Conservation (phyloP, 2,329 filamentous ascomycete species). For the Biscogniauxia mediterranea region DNA sequence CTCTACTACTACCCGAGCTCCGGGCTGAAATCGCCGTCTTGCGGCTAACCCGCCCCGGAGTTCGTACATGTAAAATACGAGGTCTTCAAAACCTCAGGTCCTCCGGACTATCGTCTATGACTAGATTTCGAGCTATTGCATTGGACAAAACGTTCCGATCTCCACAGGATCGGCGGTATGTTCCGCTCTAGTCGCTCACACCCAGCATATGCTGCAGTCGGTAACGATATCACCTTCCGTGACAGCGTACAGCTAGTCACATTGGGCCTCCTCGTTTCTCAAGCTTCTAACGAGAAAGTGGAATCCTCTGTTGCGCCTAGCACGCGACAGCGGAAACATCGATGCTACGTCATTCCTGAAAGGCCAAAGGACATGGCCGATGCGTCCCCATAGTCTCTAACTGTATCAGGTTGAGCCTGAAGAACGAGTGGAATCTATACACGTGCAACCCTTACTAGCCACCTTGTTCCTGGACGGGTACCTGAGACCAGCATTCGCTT, state of each 20-base stretch:
- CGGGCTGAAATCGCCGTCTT: conserved; percentile 6
- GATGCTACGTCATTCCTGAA: not conserved
- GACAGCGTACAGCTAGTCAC: conserved; percentile 7
- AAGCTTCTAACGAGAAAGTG: conserved; percentile 4
- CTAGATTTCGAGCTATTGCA: conserved; percentile 11
- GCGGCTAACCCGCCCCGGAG: conserved; percentile 2
- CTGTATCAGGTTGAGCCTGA: not conserved
- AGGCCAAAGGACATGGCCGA: not conserved
- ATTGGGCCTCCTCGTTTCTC: not conserved
- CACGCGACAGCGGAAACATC: not conserved
- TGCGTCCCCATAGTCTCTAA: not conserved
- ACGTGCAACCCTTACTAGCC: not conserved
- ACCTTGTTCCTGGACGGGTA: not conserved
- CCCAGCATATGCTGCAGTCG: conserved; percentile 2
- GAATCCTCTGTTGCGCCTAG: not conserved
- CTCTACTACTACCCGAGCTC: not conserved
- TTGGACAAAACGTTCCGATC: not conserved
- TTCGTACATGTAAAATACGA: conserved; percentile 6
- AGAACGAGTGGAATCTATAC: not conserved
- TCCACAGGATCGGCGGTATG: conserved; percentile 1
- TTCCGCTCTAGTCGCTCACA: conserved; percentile 1
- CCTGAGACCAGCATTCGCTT: not conserved
- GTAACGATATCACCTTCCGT: conserved; percentile 12
- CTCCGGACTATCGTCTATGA: not conserved
- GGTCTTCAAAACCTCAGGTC: conserved; percentile 1